Evolutionary conservation across 495 filamentous ascomycete genomes (phyloP).

Genomic region (Aspergillus olivimuriae): DNA sequence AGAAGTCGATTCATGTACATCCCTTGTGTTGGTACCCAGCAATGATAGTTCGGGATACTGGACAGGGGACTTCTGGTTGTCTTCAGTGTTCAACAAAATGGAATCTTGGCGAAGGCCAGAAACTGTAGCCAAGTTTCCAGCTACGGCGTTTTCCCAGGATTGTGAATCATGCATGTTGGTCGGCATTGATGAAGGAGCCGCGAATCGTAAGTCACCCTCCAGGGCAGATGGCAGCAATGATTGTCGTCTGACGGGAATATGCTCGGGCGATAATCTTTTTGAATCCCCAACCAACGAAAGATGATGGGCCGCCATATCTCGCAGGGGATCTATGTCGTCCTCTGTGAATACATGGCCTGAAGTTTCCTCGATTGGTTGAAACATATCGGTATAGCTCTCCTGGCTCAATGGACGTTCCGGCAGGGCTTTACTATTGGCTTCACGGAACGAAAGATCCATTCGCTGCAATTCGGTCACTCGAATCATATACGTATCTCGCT

Average conservation of each 20-base stretch:
- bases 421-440: slow-evolving; percentile 59
- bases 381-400: slow-evolving; percentile 50
- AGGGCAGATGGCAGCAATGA: slow-evolving; percentile 30
- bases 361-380: slow-evolving; percentile 41
- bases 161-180: neutral
- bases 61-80: slow-evolving; percentile 8
- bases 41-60: slow-evolving; percentile 24
- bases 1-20: slow-evolving; percentile 70
- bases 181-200: neutral
- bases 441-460: slow-evolving; percentile 52
- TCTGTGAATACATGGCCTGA: slow-evolving; percentile 26
- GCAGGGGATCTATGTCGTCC: slow-evolving; percentile 5
- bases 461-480: slow-evolving; percentile 79
- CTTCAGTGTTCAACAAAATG: too few relatives aligned
- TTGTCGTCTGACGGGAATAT: slow-evolving; percentile 35
- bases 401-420: slow-evolving; percentile 72
- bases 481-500: slow-evolving; percentile 84
- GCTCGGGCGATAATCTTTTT: slow-evolving; percentile 15
- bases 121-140: neutral
- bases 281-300: slow-evolving; percentile 16
- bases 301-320: slow-evolving; percentile 15
- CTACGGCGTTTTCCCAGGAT: neutral
- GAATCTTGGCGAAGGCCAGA: too few relatives aligned
- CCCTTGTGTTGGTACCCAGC: slow-evolving; percentile 23
- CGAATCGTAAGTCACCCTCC: slow-evolving; percentile 12